Base-by-base conservation (phyloP, 306 rosid species). In the Cercis canadensis region DNA sequence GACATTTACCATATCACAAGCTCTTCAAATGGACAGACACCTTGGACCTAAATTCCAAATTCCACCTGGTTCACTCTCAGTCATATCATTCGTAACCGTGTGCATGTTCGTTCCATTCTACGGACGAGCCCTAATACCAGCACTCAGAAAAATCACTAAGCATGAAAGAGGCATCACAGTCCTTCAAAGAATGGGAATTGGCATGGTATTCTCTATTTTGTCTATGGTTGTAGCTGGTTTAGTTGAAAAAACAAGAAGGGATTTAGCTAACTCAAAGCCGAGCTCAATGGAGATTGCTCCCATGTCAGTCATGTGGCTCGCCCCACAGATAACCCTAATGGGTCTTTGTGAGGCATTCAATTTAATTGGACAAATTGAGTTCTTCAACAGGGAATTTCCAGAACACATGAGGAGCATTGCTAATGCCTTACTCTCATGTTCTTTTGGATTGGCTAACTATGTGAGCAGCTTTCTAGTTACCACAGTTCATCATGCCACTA, bases 381-480 rank as follows among this genome's bases (percentile, higher is more conserved):
- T 92, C 59, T 87, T 80, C 57, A 88, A 88, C 44, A 70, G 71
- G 78, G 81, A 92, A 55, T 80, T 88, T 58, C 92, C 97, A 0
- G 91, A 87, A 8, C 86, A 85, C 44, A 78, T 88, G 89, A 89
- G 87, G 14, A 92, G 92, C 54, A 58, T 88, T 13, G 92, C 84
- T 0, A 93, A 88, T 18, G 57, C 98, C 4, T 78, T 88, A 7
- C 65, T 89, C 29, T 74, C 78, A 0, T 81, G 80, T 14, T 57
- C 90, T 2, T 62, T 87, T 5, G 93, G 75, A 8, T 10, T 15
- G 2, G 51, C 96, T 0, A 85, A 66, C 72, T 93, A 88, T 53
- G 13, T 83, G 31, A 88, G 82, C 51, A 70, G 62, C 12, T 15
- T 83, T 0, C 0, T 84, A 29, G 77, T 90, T 2, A 68, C 54